A percentile compares a stretch with the other conserved stretches of the same genome.
These are phyloP conservation scores for Ramichloridium luteum DNA, from an alignment of 2,329 filamentous ascomycete genomes.

Conservation along the genomic window DNA sequence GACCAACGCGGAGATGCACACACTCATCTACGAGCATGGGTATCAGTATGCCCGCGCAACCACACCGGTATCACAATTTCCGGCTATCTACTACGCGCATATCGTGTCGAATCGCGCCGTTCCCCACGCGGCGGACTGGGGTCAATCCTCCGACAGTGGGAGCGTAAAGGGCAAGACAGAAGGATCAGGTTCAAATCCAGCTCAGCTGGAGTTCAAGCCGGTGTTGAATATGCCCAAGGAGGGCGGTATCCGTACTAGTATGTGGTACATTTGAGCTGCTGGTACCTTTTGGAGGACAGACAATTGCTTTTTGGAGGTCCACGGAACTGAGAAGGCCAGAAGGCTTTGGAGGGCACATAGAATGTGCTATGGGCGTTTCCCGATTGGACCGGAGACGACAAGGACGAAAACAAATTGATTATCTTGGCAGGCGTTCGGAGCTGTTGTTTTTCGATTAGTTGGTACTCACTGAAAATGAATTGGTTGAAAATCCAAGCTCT, in stretches of 20 bases:
- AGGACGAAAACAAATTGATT: too few relatives aligned
- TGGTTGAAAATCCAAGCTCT: too few relatives aligned
- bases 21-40: slow-evolving; percentile 86
- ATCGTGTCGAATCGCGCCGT: slow-evolving; percentile 70
- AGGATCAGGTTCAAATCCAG: too few relatives aligned
- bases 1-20: slow-evolving; percentile 57
- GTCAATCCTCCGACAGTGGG: slow-evolving; percentile 13
- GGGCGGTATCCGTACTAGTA: slow-evolving; percentile 29
- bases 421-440: too few relatives aligned
- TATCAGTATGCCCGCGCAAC: slow-evolving; percentile 90
- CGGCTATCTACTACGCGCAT: slow-evolving; percentile 93
- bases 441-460: too few relatives aligned
- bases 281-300: too few relatives aligned
- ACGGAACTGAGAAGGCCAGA: too few relatives aligned
- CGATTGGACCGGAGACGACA: too few relatives aligned
- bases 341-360: too few relatives aligned
- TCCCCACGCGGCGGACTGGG: slow-evolving; percentile 51
- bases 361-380: too few relatives aligned
- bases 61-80: slow-evolving; percentile 77
- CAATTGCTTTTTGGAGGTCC: too few relatives aligned
- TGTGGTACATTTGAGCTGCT: slow-evolving; percentile 40
- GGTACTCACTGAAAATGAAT: too few relatives aligned
- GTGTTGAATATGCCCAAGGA: slow-evolving; percentile 31
- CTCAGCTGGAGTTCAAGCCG: slow-evolving; percentile 19
- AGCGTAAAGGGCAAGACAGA: not conserved